Evolutionary conservation across 352 stramenopile genomes (phyloP), one percentile per base, ranked within the genome.

Genomic region (Pythium graminicola): DNA sequence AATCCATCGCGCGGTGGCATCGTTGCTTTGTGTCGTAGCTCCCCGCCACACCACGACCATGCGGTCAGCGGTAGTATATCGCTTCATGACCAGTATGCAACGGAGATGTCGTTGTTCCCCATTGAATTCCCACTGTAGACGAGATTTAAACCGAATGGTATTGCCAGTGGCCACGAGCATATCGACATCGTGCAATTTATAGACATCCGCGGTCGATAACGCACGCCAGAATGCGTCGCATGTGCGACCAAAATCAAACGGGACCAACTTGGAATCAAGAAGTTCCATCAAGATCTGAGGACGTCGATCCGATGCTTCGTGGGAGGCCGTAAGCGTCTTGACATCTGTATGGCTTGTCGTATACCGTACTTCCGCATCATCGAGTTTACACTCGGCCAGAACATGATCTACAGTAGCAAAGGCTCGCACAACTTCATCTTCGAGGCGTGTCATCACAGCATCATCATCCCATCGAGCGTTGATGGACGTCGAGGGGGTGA

Each of bases 41-140:
- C 40, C 52, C 6, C 70, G 64, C 73, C 73, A 84, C 4, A 80
- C 73, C n/a, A 80, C 61, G 40, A 68, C 69, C 41, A 80, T 52
- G 28, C 69, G 64, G 31, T 78, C 52, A 1, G 23, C 35, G 32
- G 75, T 65, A 1, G 62, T 56, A 41, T 68, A 81, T n/a, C 60
- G 44, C 3, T 65, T 62, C 62, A 81, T 80, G 19, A 74, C 73
- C 44, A 79, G 40, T 6, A 69, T 45, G 6, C 55, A 62, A 35
- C 76, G 64, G 23, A 83, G 35, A 40, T 56, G 9, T 52, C 53
- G 16, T 66, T 43, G 24, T 19, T 35, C 20, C 29, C 31, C 39
- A n/a, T 36, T 46, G 11, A 24, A 38, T n/a, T 29, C 5, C 24
- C 39, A 40, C 10, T n/a, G n/a, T n/a, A 31, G 27, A 9, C 19